phyloP scores from a whole-genome alignment of 257 asterid genomes.

The Mitragyna speciosa region DNA sequence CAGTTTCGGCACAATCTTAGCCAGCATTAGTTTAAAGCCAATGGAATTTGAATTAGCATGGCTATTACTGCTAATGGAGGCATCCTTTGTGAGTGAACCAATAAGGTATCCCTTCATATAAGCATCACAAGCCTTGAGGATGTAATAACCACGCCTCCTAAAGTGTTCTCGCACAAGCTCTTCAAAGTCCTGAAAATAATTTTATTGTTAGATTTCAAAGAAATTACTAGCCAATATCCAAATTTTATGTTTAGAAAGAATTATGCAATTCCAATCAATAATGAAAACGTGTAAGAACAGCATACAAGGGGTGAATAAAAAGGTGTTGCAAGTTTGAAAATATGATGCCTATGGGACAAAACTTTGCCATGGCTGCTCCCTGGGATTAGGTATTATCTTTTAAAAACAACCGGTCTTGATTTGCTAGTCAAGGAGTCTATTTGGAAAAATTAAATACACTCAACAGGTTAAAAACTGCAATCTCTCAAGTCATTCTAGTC shows the following conservation, averaged over 20 bases:
- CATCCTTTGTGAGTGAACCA: constrained; percentile 78
- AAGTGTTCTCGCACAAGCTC: constrained; percentile 77
- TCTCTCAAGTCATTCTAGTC: not conserved
- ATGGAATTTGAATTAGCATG: constrained; percentile 63
- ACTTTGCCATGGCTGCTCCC: not conserved
- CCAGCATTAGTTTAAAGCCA: constrained; percentile 93
- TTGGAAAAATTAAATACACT: not conserved
- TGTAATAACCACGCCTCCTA: constrained; percentile 73
- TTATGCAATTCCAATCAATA: not conserved
- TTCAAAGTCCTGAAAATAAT: constrained; percentile 73
- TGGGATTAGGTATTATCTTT: not conserved
- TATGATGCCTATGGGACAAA: not conserved
- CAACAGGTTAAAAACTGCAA: not conserved
- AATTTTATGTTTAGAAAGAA: not conserved
- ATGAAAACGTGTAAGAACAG: not conserved
- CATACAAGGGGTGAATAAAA: not conserved
- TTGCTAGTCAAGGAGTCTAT: not conserved
- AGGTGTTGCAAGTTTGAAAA: not conserved
- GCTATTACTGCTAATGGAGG: constrained; percentile 38
- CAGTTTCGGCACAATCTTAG: constrained; percentile 79
- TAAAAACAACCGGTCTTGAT: not conserved
- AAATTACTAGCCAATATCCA: not conserved
- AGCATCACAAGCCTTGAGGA: constrained; percentile 93
- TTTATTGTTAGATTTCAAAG: not conserved
- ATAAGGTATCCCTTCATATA: constrained; percentile 89